A percentile compares a stretch with the other conserved stretches of the same genome.
These are phyloP conservation scores for Aspergillus fischeri DNA, from an alignment of 2,329 filamentous ascomycete species.

Conservation along the genomic window DNA sequence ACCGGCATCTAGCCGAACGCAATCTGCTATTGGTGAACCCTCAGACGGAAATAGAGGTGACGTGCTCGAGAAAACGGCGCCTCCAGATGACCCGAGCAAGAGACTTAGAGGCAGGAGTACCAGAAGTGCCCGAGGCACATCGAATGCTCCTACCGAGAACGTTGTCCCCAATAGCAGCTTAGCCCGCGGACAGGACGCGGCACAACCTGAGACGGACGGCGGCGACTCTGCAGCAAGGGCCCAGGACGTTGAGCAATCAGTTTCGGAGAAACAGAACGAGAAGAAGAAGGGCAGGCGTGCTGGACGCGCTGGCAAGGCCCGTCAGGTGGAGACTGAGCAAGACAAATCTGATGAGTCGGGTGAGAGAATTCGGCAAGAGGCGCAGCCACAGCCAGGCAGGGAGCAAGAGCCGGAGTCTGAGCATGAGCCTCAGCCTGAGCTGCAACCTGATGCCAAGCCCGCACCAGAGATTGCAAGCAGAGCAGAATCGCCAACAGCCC, in stretches of 20 bases:
- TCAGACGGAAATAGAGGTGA: neutral
- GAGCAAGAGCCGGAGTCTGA: constrained; percentile 6
- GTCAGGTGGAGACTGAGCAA: constrained; percentile 1
- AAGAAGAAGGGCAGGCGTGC: constrained; percentile 12
- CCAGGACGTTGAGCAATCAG: neutral
- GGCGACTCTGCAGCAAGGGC: neutral
- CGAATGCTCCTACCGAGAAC: neutral
- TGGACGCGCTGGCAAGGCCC: constrained; percentile 9
- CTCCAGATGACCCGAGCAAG: constrained; percentile 1
- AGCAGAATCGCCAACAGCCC: neutral
- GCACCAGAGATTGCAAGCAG: neutral
- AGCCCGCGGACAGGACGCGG: neutral
- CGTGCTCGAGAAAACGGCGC: neutral
- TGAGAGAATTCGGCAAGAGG: neutral
- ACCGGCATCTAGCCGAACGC: constrained; percentile 2
- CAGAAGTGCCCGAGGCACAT: constrained; percentile 4
- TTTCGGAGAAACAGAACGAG: constrained; percentile 6
- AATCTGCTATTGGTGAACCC: neutral
- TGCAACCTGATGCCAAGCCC: constrained; percentile 8
- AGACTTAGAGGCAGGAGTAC: constrained; percentile 6
- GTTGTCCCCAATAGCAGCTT: neutral
- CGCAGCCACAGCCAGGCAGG: neutral
- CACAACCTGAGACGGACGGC: neutral
- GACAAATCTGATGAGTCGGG: neutral
- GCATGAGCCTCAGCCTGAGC: constrained; percentile 7